Conservation (phyloP, 192 early-diverging fungal species). For the Rhizoclosmatium sp. region DNA sequence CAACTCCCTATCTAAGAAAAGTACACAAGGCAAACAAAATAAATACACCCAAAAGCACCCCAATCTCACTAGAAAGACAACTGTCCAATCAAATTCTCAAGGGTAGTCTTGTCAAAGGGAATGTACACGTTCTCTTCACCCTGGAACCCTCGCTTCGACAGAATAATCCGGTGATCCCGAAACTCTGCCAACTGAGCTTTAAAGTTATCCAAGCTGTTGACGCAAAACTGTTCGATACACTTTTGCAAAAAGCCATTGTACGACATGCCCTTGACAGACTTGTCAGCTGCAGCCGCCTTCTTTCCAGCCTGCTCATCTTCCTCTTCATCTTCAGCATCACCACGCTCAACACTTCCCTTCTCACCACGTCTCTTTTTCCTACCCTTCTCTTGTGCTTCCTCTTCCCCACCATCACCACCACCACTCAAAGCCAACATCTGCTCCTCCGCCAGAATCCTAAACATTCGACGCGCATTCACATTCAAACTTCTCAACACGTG, state of each 20-base stretch:
- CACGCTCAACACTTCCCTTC: slow-evolving; percentile 20
- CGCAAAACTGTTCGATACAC: slow-evolving; percentile 84
- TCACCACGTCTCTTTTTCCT: slow-evolving; percentile 30
- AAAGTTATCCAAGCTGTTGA: slow-evolving; percentile 84
- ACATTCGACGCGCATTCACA: slow-evolving; percentile 85
- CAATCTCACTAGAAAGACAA: slow-evolving; percentile 42
- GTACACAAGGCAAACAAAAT: no score
- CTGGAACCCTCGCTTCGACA: slow-evolving; percentile 59
- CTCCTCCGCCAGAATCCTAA: slow-evolving; percentile 83
- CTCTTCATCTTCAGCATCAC: slow-evolving; percentile 28
- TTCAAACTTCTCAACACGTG: slow-evolving; percentile 85
- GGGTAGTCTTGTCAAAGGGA: slow-evolving; percentile 69
- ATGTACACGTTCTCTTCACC: slow-evolving; percentile 77
- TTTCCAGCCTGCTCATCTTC: neutral
- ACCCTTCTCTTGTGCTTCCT: neutral
- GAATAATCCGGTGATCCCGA: slow-evolving; percentile 88
- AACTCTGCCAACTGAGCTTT: slow-evolving; percentile 93
- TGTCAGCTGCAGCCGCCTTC: neutral
- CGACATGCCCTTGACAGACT: slow-evolving; percentile 60
- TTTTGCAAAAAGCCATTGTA: slow-evolving; percentile 72
- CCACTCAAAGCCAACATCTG: slow-evolving; percentile 65
- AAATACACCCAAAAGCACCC: no score
- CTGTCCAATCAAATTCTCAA: slow-evolving; percentile 73
- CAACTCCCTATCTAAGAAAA: no score
- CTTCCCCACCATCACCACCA: slow-evolving; percentile 19